These are phyloP conservation scores for Aspergillus bertholletiae DNA, from an alignment of 495 filamentous ascomycete genomes.

Conservation along the genomic window DNA sequence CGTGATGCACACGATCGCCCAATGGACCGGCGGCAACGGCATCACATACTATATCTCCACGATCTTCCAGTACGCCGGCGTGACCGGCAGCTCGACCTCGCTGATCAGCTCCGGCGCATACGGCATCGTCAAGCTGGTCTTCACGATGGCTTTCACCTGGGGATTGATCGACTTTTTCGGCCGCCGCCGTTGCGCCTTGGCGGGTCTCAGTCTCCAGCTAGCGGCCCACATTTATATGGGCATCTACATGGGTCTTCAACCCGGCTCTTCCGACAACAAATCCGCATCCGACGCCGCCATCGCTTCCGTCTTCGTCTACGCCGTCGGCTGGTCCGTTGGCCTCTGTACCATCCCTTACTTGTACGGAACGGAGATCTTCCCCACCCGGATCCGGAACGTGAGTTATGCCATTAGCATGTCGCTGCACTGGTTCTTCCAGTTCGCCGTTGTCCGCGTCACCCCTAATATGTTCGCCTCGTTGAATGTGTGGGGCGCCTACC, in stretches of 20 bases:
- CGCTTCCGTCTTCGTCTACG: slow-evolving; percentile 45
- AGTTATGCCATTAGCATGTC: slow-evolving; percentile 43
- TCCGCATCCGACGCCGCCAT: slow-evolving; percentile 41
- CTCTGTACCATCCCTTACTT: slow-evolving; percentile 48
- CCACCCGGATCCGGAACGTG: slow-evolving; percentile 41
- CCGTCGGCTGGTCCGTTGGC: slow-evolving; percentile 48
- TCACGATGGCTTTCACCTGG: slow-evolving; percentile 48
- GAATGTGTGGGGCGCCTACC: slow-evolving; percentile 43
- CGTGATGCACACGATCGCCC: slow-evolving; percentile 41
- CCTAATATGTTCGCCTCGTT: slow-evolving; percentile 44
- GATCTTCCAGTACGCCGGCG: slow-evolving; percentile 41
- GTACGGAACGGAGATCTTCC: slow-evolving; percentile 47
- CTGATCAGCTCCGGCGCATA: slow-evolving; percentile 44
- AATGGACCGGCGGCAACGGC: slow-evolving; percentile 47
- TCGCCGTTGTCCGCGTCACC: slow-evolving; percentile 46
- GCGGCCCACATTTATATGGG: slow-evolving; percentile 42
- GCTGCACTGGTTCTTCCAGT: slow-evolving; percentile 48
- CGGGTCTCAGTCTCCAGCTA: slow-evolving; percentile 36
- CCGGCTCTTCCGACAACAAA: slow-evolving; percentile 27
- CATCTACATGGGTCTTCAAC: slow-evolving; percentile 40
- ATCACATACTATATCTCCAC: slow-evolving; percentile 45
- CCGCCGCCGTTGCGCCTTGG: slow-evolving; percentile 35
- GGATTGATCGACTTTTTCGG: slow-evolving; percentile 42
- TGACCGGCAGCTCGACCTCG: slow-evolving; percentile 24
- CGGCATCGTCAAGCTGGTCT: slow-evolving; percentile 42